Base-by-base conservation (phyloP, 225 moss, liverwort and hornwort species). In the Polytrichum formosum region DNA sequence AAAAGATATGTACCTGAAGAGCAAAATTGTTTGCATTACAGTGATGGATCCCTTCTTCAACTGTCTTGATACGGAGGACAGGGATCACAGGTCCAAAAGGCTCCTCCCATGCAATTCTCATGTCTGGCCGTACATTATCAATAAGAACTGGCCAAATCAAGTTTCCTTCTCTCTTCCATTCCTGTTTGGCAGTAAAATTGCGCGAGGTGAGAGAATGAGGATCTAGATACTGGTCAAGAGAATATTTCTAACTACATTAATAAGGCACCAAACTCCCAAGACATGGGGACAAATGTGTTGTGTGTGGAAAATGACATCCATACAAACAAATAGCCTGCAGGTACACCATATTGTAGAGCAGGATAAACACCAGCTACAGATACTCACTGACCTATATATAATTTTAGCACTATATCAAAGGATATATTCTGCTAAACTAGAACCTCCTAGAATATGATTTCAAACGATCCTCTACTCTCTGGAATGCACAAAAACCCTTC, bases 61-160 rank as follows among this genome's bases (percentile, higher is more conserved):
- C 67, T 0, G 76, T 80, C 56, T 83, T 83, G 5, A 83, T 83
- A 17, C 83, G 73, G 3, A 83, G 7, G 0, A 83, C 71, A 0
- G 83, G 83, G 54, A 83, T 73, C 18, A 83, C 76, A 0, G 83
- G 83, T 6, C 83, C 83, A 26, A 83, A 83, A 0, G 83, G 83
- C 54, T 83, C 83, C 26, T 83, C 83, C 83, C 83, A 83, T 10
- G 80, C 83, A 63, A 83, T 79, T 55, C 77, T 63, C 83, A 83
- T 83, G 16, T 83, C 71, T 0, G 80, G 83, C 77, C 76, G 73
- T 0, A 83, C 80, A 64, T 83, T 76, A 26, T 83, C 83, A n/a
- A 83, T 74, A 2, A 83, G n/a, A 5, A 83, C 18, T 0, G 83
- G 83, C 83, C 83, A 83, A 54, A 83, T 76, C 5, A 80, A 10